Conservation (phyloP, 495 filamentous ascomycete species). For the Trichoderma parareesei region DNA sequence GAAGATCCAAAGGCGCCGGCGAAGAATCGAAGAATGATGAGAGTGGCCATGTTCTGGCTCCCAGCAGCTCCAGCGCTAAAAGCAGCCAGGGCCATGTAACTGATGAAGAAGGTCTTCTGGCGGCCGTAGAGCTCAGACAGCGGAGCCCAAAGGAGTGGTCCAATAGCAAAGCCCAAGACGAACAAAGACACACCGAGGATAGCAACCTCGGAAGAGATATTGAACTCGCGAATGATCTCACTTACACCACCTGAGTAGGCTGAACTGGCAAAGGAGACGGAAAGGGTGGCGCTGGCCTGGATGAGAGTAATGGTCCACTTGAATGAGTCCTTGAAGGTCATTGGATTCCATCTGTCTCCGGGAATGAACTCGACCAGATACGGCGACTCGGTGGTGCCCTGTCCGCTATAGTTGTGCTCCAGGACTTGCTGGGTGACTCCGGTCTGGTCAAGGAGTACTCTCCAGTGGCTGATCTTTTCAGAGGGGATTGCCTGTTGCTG, state of each 20-base stretch:
- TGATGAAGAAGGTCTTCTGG: conserved; percentile 57
- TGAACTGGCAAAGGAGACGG: conserved; percentile 69
- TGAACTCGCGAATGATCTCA: conserved; percentile 52
- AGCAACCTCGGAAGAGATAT: conserved; percentile 51
- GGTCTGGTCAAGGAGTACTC: conserved; percentile 27
- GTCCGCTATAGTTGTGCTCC: conserved; percentile 54
- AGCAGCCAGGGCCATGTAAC: conserved; percentile 54
- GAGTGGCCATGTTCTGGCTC: conserved; percentile 52
- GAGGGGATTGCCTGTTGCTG: conserved; percentile 16
- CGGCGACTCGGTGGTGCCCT: conserved; percentile 66
- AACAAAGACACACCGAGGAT: conserved; percentile 66
- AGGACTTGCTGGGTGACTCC: conserved; percentile 40
- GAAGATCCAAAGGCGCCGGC: conserved; percentile 72
- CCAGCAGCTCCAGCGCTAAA: conserved; percentile 62
- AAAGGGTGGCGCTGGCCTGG: conserved; percentile 60
- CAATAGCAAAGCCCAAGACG: conserved; percentile 64
- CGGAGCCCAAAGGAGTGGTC: conserved; percentile 59
- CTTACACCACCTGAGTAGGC: conserved; percentile 64
- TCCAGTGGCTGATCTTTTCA: conserved; percentile 18
- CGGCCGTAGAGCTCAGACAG: conserved; percentile 63
- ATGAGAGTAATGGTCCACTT: conserved; percentile 67
- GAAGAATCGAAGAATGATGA: conserved; percentile 71
- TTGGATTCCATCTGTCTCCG: conserved; percentile 63
- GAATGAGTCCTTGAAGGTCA: conserved; percentile 48
- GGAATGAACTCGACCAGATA: conserved; percentile 68